Evolutionary conservation across 768 basidiomycete genomes (phyloP).

Genomic region (Phanerodontia chrysosporium): DNA sequence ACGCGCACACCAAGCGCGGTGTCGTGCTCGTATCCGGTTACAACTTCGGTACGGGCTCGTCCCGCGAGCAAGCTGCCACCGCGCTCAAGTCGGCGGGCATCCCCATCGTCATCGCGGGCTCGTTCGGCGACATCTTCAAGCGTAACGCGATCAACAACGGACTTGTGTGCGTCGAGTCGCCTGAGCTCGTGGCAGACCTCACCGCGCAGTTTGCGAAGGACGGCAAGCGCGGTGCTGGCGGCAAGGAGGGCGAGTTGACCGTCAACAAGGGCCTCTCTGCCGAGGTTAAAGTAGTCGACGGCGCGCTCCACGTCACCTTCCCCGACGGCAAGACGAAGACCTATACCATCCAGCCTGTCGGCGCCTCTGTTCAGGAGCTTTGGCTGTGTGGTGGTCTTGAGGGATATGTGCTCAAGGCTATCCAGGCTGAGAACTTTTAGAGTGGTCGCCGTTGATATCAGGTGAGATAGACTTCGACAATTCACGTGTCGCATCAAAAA

Average conservation of each 20-base stretch:
- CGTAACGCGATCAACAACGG: conserved; percentile 99
- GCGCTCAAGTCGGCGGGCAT: conserved; percentile 93
- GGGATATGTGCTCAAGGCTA: conserved; percentile 80
- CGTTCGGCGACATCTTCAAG: conserved; percentile 99
- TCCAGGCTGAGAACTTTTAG: conserved; percentile 32
- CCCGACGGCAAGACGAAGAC: conserved; percentile 43
- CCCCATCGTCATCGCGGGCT: conserved; percentile 92
- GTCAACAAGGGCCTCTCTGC: conserved; percentile 59
- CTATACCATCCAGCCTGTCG: conserved; percentile 74
- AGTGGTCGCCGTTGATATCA: background rate
- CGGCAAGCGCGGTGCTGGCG: conserved; percentile 74
- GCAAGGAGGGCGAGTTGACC: conserved; percentile 78
- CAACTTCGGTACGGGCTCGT: conserved; percentile 98
- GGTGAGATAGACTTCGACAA: too few relatives aligned
- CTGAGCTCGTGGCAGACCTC: conserved; percentile 82
- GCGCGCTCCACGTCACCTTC: conserved; percentile 21
- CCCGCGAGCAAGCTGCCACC: conserved; percentile 97
- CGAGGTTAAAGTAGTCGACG: conserved; percentile 64
- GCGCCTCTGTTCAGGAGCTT: conserved; percentile 92
- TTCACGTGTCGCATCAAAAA: too few relatives aligned
- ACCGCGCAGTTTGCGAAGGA: conserved; percentile 71
- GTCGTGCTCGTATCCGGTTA: conserved; percentile 87
- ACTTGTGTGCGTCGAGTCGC: conserved; percentile 89
- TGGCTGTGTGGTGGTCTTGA: conserved; percentile 96
- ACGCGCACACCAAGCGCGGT: conserved; percentile 43